Base-by-base conservation (phyloP, 2,329 filamentous ascomycete genomes). In the Aspergillus sp. region DNA sequence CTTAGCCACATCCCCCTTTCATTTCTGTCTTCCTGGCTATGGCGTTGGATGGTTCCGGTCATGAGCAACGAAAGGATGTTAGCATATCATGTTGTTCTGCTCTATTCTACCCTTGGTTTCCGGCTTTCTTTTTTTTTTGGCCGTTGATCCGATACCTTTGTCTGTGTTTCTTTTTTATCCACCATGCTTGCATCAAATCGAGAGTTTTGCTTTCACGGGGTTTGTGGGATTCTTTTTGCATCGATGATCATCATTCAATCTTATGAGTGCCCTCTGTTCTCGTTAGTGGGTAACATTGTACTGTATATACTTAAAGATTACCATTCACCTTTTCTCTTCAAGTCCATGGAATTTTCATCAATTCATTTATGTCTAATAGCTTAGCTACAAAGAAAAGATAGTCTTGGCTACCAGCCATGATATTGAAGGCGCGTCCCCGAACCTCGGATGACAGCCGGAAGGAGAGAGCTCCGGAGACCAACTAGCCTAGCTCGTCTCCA, bases 51-150 rank as follows among this genome's bases (percentile, higher is more conserved):
- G 58, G 53, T 41, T 58, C 58, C 53, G 36, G 54, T 62, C 36
- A 61, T 47, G 63, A 65, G 63, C 50, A 54, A 65, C 53, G 63
- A 64, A 63, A 60, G 52, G 58, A 61, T 66, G 44, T 47, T 54
- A 58, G 58, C 60, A 62, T 62, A 39, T 59, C 36, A 54, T 30
- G 25, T 58, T 58, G 25, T 58, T 58, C 48, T 63, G 56, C 42
- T 56, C 54, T 52, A 25, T 59, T 54, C 27, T 42, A 57, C 50
- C 48, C 52, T 44, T 36, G 36, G 15, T 47, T 32, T 36, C 27
- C 52, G 44, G 30, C 39, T 17, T 19, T 25, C 23, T 25, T 25
- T 48, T 47, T n/a, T 27, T 27, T 27, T 27, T 27, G 2, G 38
- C 11, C 38, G 17, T 23, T 32, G 48, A 53, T 13, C 27, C 17